Evolutionary conservation across 768 basidiomycete genomes (phyloP), one percentile per base, ranked within the genome.

Genomic region (Termitomyces sp.): DNA sequence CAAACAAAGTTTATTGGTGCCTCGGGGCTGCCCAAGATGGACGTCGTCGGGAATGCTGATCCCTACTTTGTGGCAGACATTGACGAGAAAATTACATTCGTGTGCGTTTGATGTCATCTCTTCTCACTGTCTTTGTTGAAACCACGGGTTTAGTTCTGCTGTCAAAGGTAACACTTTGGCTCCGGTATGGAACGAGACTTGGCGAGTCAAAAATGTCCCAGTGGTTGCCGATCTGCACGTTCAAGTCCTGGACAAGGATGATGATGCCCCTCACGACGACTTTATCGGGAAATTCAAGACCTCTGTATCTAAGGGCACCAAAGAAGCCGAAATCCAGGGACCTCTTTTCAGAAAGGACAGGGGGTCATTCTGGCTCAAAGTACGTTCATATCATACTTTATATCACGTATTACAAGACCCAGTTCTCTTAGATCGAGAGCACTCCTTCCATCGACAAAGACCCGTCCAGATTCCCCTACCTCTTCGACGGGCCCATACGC

Each of bases 111-210:
- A 17, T 11, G 34, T 47, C n/a, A n/a, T 49, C 32, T 34, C 1
- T 43, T 54, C n/a, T 43, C n/a, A 5, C 14, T 40, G 0, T 31
- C 12, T 43, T 25, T 17, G 36, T 58, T 45, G 9, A 25, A 7
- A 31, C 46, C 4, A 59, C 38, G 5, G 4, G 51, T 49, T 11
- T 63, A 92, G 91, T 46, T 92, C 91, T 0, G 83, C 85, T 0
- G 86, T 92, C 10, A 79, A 87, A 65, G 57, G 72, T 12, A 76
- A 83, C 50, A 86, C 84, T 7, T 71, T 85, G 25, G 65, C 74
- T 0, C 91, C 91, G 0, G 85, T 89, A 20, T 92, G 90, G 90
- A 87, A 92, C 66, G 90, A 91, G 68, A 63, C 77, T 9, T 92
- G 91, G 91, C 74, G 76, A 38, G 73, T 92, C 63, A 88, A 85